These are phyloP conservation scores for Metarhizium album DNA, from an alignment of 2,329 filamentous ascomycete species.

Conservation along the genomic window DNA sequence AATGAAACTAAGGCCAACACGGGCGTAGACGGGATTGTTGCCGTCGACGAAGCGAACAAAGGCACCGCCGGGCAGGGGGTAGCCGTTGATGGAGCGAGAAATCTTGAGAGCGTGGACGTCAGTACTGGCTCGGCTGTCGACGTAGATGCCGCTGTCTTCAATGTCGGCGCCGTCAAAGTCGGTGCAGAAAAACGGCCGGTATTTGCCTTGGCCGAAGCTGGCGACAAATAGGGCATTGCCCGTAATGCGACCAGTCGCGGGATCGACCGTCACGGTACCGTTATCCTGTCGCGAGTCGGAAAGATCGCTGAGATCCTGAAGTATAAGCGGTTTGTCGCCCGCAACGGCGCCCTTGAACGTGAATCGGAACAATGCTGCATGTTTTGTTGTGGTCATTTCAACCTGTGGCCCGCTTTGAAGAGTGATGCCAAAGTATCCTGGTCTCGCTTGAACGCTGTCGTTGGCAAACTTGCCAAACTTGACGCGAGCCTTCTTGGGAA, in stretches of 20 bases:
- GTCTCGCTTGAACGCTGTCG: slow-evolving; percentile 42
- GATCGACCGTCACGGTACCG: slow-evolving; percentile 43
- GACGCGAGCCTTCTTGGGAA: slow-evolving; percentile 35
- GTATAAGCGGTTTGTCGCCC: slow-evolving; percentile 42
- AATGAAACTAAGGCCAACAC: slow-evolving; percentile 62
- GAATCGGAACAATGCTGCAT: slow-evolving; percentile 55
- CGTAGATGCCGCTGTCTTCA: slow-evolving; percentile 50
- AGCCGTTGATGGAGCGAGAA: slow-evolving; percentile 38
- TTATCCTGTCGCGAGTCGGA: slow-evolving; percentile 49
- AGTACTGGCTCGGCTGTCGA: slow-evolving; percentile 41
- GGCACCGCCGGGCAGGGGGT: slow-evolving; percentile 48
- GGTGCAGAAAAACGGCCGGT: slow-evolving; percentile 53
- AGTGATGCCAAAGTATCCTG: slow-evolving; percentile 55
- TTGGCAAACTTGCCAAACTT: slow-evolving; percentile 34
- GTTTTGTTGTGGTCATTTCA: slow-evolving; percentile 59
- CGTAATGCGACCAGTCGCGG: slow-evolving; percentile 46
- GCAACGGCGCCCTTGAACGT: slow-evolving; percentile 39
- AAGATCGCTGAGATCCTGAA: slow-evolving; percentile 56
- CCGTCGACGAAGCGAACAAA: slow-evolving; percentile 49
- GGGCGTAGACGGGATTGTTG: slow-evolving; percentile 44
- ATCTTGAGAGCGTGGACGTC: slow-evolving; percentile 36
- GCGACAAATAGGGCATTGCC: slow-evolving; percentile 52
- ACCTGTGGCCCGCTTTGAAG: slow-evolving; percentile 46
- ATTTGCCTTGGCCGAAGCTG: slow-evolving; percentile 54
- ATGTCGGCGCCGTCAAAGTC: slow-evolving; percentile 52